Evolutionary conservation across 768 basidiomycete genomes (phyloP), one percentile per base, ranked within the genome.

Genomic region (Clathrus columnatus): DNA sequence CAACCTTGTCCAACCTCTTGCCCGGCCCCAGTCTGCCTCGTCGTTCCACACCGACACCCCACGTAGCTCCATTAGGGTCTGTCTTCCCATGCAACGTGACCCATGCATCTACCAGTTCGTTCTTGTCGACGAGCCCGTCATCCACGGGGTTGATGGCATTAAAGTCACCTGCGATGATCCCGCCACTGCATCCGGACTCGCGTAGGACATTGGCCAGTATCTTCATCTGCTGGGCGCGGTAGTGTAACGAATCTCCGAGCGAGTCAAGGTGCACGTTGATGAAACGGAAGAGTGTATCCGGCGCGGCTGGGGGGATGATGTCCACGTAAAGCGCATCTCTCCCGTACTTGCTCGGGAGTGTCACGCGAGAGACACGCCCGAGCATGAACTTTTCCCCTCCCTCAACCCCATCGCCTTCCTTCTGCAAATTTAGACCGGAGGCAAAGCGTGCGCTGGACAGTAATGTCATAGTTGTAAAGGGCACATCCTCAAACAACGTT

Each of bases 121-220:
- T 59, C 55, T 70, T 61, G 54, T 69, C 67, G 60, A 74, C 51
- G 51, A 74, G 69, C 44, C 1, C 52, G 51, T 70, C 45, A 61
- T 76, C 73, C 49, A 66, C 63, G 48, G 69, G 66, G 60, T 56
- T 56, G 62, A 73, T 69, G 28, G 75, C 70, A 61, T 75, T 74
- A 69, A 75, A 74, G 67, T 75, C 74, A n/a, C 75, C 74, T 17
- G 72, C 75, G 43, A 76, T 71, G 51, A 76, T n/a, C 1, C 75
- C 72, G 26, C 72, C 68, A 49, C 65, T 43, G 64, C 73, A 73
- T 62, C 72, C 65, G 4, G 65, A 63, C 68, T 74, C 73, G 62
- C 67, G 71, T 52, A 75, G 69, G 63, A 73, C 21, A 62, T 58
- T 32, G 26, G 67, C 68, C 8, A 73, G 64, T 7, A 68, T 60